A percentile compares a stretch with the other conserved stretches of the same genome.
These are phyloP conservation scores for Chalciporus sp. DNA, from an alignment of 1,284 basidiomycete genomes.

Conservation along the genomic window DNA sequence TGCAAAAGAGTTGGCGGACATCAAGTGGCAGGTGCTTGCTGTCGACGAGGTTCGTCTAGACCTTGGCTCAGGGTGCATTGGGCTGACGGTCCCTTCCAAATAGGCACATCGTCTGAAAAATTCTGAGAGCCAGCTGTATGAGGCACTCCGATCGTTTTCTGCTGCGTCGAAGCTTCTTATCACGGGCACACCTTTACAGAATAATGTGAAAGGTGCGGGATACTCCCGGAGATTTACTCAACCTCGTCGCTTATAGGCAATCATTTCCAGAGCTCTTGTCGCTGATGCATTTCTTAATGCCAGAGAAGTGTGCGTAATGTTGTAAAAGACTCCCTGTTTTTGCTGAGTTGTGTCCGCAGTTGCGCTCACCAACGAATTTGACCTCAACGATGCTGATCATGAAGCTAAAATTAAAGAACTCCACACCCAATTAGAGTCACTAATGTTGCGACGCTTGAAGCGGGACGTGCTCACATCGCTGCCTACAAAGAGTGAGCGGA, in stretches of 20 bases:
- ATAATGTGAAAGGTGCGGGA: conserved; percentile 91
- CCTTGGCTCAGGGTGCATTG: neutral
- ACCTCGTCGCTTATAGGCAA: conserved; percentile 6
- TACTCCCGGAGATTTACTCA: conserved; percentile 1
- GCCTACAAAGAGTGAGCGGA: conserved; percentile 98
- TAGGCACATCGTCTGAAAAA: conserved; percentile 98
- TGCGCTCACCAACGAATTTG: conserved; percentile 90
- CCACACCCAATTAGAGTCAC: conserved; percentile 89
- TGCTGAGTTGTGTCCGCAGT: conserved; percentile 47
- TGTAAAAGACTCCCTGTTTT: conserved; percentile 2
- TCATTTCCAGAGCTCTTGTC: conserved; percentile 80
- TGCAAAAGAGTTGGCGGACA: conserved; percentile 83
- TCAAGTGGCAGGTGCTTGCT: conserved; percentile 97
- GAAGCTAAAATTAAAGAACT: conserved; percentile 94
- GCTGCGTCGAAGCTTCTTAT: conserved; percentile 94
- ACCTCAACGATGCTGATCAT: conserved; percentile 90
- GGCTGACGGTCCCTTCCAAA: conserved; percentile 11
- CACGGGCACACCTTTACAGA: conserved; percentile 97
- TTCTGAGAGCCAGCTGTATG: conserved; percentile 95
- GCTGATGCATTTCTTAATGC: conserved; percentile 98
- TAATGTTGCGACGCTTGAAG: conserved; percentile 96
- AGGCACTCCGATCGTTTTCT: conserved; percentile 88
- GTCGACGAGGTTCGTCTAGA: conserved; percentile 82
- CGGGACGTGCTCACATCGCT: conserved; percentile 97
- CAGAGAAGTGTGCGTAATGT: conserved; percentile 83